Evolutionary conservation across 2,329 filamentous ascomycete genomes (phyloP).

Genomic region (Talaromyces piceae): DNA sequence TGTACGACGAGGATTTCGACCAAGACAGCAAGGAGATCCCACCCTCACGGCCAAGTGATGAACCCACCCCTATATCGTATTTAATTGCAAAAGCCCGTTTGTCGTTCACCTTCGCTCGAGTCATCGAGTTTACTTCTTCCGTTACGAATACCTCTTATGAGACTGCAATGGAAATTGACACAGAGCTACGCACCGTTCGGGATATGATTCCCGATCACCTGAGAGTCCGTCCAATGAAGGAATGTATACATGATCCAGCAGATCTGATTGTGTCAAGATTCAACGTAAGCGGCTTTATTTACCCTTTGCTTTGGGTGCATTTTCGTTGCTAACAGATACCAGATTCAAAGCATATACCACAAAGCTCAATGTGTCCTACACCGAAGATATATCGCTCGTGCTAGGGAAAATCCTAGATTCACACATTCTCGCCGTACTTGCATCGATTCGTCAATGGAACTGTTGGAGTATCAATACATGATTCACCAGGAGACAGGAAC

Average conservation of each 20-base stretch:
- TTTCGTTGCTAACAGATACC: conserved; percentile 12
- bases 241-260: conserved; percentile 62
- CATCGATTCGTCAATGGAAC: conserved; percentile 77
- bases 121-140: conserved; percentile 37
- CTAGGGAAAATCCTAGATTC: conserved; percentile 71
- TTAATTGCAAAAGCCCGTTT: conserved; percentile 41
- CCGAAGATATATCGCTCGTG: conserved; percentile 73
- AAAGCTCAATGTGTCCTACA: conserved; percentile 87
- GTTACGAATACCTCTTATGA: conserved; percentile 48
- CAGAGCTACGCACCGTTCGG: conserved; percentile 48
- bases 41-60: conserved; percentile 47
- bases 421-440: conserved; percentile 75
- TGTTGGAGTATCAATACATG: conserved; percentile 68
- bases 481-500: conserved; percentile 68
- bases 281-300: conserved; percentile 40
- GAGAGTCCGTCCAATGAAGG: conserved; percentile 65
- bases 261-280: conserved; percentile 71
- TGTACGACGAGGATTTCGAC: conserved; percentile 59
- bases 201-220: conserved; percentile 72
- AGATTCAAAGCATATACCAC: conserved; percentile 73
- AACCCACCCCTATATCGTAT: conserved; percentile 51
- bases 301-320: not conserved
- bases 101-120: conserved; percentile 36
- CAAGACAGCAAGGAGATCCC: conserved; percentile 51
- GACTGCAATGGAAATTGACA: conserved; percentile 54